These are phyloP conservation scores for Ganoderma sp. DNA, from an alignment of 1,284 basidiomycete species.

Conservation along the genomic window DNA sequence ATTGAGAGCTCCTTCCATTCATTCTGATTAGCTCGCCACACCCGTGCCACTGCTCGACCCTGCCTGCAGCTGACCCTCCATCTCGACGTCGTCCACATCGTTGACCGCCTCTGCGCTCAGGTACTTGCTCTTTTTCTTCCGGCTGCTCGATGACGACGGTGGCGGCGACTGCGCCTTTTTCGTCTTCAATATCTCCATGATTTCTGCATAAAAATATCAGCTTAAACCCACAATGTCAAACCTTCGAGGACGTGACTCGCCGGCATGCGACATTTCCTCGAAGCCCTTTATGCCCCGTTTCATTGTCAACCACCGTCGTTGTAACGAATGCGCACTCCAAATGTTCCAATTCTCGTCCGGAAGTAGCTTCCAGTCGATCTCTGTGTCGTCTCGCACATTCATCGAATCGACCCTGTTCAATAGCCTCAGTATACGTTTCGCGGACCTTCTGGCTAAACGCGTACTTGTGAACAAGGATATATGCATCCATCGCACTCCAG, in stretches of 20 bases:
- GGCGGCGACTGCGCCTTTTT: slow-evolving; percentile 67
- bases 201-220: slow-evolving; percentile 53
- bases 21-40: not conserved
- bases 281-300: slow-evolving; percentile 74
- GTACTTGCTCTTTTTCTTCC: slow-evolving; percentile 53
- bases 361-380: slow-evolving; percentile 82
- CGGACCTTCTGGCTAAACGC: slow-evolving; percentile 34
- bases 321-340: slow-evolving; percentile 80
- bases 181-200: slow-evolving; percentile 76
- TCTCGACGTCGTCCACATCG: slow-evolving; percentile 43
- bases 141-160: slow-evolving; percentile 41
- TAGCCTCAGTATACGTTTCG: not conserved
- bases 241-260: slow-evolving; percentile 46
- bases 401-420: slow-evolving; percentile 67
- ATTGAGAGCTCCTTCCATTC: not conserved
- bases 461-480: slow-evolving; percentile 81
- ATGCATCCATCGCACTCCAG: slow-evolving; percentile 79
- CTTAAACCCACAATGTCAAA: not conserved
- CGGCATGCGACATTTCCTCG: slow-evolving; percentile 79
- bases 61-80: slow-evolving; percentile 31
- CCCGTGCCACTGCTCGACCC: slow-evolving; percentile 23
- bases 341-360: slow-evolving; percentile 77
- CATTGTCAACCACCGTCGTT: slow-evolving; percentile 79
- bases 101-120: slow-evolving; percentile 59
- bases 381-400: slow-evolving; percentile 77